Evolutionary conservation across 768 basidiomycete genomes (phyloP), one percentile per base, ranked within the genome.

Genomic region (Pleurotus eryngii): DNA sequence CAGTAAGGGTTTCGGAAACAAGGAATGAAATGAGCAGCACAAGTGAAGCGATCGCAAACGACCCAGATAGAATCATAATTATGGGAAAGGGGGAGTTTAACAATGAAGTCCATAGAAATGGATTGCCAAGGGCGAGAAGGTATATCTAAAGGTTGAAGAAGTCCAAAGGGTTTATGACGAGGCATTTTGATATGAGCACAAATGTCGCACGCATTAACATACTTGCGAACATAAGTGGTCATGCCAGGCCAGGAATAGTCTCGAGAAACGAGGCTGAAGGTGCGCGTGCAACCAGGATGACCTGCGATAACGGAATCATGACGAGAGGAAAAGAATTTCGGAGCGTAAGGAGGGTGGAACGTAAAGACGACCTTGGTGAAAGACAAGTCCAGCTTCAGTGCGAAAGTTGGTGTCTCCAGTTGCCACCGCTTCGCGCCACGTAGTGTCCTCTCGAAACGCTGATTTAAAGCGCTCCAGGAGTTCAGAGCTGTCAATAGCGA

Each of bases 71-170:
- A 68, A 57, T 75, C 66, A 57, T 66, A 76, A 4, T 70, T 70
- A 47, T 73, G 63, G 6, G 74, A 74, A 0, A 51, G 46, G 0
- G 77, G 78, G 1, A 81, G 72, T 55, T 73, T 70, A 46, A 68
- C 72, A 17, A 80, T 73, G 59, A 76, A 75, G 49, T 78, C 75
- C 72, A 78, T 76, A 0, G 68, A 67, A 22, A 79, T 70, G 3
- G 70, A 67, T 24, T 65, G 55, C 74, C 76, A 77, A 9, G 73
- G 77, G 12, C 63, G 62, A 1, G 59, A 8, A 1, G 57, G 24
- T 24, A 24, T 24, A 24, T 24, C 24, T 24, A 24, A 24, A 24
- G 24, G 24, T 24, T 24, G 24, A 24, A 24, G 24, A 24, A 24
- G 24, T 24, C 24, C 24, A 24, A 24, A 24, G 3, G 24, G 24